Evolutionary conservation across 495 filamentous ascomycete genomes (phyloP), one percentile per base, ranked within the genome.

Genomic region (Chaetomium fimeti): DNA sequence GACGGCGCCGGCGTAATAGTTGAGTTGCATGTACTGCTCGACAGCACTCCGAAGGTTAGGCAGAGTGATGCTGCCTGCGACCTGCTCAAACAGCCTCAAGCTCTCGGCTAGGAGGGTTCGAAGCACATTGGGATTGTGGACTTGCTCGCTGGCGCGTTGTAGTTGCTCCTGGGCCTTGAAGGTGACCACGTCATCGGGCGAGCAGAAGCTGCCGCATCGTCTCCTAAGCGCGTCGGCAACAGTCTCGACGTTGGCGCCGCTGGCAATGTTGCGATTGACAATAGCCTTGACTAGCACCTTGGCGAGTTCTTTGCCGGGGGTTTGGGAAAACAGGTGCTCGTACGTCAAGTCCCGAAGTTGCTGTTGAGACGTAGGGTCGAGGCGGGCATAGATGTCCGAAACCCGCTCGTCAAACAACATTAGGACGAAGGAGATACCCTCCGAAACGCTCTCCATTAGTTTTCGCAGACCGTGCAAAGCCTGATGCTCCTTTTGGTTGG

Each of bases 131-230:
- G 86, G 84, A 63, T 91, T 91, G 18, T 85, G 78, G 28, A 87
- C 85, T 20, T 87, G 84, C 75, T 97, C 93, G 1, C 85, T 85
- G 2, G 92, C 94, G 64, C 88, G 86, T 76, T 96, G 94, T 54
- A 98, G 80, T 63, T 91, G 85, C 73, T 99, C 94, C 74, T 98
- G 93, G 8, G 95, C 95, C 76, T 96, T 97, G 85, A 98, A 99
- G 56, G 96, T 91, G 42, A 98, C 86, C 1, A 97, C 93, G 78
- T 99, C 94, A 56, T 97, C 93, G 2, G 93, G 87, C 65, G 91
- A 96, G 81, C 94, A 99, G 81, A 99, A 98, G 72, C 87, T 94
- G 52, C 94, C 95, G 67, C 94, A 99, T 64, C 91, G 85, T 68
- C 95, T 83, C 25, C 94, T 83, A 22, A 99, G 78, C 18, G 92